A percentile compares a stretch with the other conserved stretches of the same genome.
phyloP scores from a whole-genome alignment of 208 protist genomes.

The Crithidia bombi region DNA sequence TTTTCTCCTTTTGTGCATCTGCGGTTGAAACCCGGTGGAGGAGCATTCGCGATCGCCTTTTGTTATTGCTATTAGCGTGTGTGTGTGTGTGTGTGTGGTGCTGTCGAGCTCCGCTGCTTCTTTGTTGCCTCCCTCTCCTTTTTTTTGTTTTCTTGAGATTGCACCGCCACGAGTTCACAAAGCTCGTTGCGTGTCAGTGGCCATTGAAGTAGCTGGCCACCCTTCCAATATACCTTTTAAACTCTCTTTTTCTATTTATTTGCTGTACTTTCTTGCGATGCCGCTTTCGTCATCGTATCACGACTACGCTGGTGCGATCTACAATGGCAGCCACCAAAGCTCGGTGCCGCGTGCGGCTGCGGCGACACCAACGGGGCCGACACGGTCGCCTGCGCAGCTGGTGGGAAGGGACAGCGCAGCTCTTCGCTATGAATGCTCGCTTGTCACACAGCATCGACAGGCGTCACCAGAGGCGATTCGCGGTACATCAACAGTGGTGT shows the following conservation, averaged over 20 bases:
- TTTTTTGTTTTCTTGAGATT: constrained; percentile 22
- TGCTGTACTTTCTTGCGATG: constrained; percentile 9
- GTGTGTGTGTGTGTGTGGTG: too few relatives aligned
- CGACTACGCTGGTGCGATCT: not conserved
- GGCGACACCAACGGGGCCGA: not conserved
- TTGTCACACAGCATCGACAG: not conserved
- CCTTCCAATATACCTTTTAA: not conserved
- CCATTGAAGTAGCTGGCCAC: not conserved
- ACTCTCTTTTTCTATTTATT: not conserved
- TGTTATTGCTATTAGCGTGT: too few relatives aligned
- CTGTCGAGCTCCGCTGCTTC: constrained; percentile 2
- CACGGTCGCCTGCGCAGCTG: constrained; percentile 1
- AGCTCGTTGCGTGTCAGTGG: not conserved
- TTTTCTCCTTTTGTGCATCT: constrained; percentile 12
- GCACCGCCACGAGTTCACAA: not conserved
- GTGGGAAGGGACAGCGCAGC: not conserved
- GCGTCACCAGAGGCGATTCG: not conserved
- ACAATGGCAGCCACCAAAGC: not conserved
- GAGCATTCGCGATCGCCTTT: too few relatives aligned
- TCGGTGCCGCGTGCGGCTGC: not conserved
- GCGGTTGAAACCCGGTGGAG: too few relatives aligned
- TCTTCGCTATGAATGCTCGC: not conserved
- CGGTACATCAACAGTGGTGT: not conserved
- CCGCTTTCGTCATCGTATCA: constrained; percentile 20
- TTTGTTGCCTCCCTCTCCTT: constrained; percentile 11